Evolutionary conservation across 148 eudicot genomes (phyloP).

Genomic region (Simmondsia chinensis): DNA sequence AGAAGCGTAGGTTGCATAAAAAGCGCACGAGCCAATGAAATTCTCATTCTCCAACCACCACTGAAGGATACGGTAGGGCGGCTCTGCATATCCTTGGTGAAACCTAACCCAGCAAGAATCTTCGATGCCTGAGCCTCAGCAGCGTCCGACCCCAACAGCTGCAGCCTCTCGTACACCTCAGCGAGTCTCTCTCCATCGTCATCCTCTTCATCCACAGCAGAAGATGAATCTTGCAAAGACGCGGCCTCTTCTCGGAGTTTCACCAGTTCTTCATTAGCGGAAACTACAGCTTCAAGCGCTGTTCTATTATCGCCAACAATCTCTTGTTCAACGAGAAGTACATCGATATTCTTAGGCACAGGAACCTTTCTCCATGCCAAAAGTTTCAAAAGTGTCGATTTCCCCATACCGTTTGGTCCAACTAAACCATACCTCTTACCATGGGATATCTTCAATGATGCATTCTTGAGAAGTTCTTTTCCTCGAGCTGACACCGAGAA

Average conservation of each 20-base stretch:
- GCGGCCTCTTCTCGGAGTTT: constrained; percentile 52
- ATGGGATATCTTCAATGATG: constrained; percentile 51
- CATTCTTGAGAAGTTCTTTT: constrained; percentile 55
- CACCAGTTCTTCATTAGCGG: constrained; percentile 57
- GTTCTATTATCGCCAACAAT: constrained; percentile 57
- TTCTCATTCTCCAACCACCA: constrained; percentile 82
- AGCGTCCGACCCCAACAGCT: constrained; percentile 58
- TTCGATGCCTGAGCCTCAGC: constrained; percentile 79
- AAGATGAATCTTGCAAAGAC: constrained; percentile 30
- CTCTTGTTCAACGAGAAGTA: constrained; percentile 60
- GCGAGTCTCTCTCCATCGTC: constrained; percentile 50
- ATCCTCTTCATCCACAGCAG: constrained; percentile 20
- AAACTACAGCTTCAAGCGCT: constrained; percentile 62
- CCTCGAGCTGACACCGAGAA: constrained; percentile 67
- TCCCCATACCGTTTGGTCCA: constrained; percentile 71
- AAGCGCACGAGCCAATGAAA: constrained; percentile 59
- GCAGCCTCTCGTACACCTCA: constrained; percentile 47
- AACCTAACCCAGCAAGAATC: constrained; percentile 60
- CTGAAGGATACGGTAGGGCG: constrained; percentile 61
- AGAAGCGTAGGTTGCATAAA: constrained; percentile 62
- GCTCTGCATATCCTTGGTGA: constrained; percentile 58
- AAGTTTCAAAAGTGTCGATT: constrained; percentile 64
- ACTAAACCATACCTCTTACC: constrained; percentile 65
- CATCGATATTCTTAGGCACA: constrained; percentile 67
- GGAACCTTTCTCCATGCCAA: constrained; percentile 71